Conservation (phyloP, 2,329 filamentous ascomycete genomes). For the Trichophyton mentagrophytes region DNA sequence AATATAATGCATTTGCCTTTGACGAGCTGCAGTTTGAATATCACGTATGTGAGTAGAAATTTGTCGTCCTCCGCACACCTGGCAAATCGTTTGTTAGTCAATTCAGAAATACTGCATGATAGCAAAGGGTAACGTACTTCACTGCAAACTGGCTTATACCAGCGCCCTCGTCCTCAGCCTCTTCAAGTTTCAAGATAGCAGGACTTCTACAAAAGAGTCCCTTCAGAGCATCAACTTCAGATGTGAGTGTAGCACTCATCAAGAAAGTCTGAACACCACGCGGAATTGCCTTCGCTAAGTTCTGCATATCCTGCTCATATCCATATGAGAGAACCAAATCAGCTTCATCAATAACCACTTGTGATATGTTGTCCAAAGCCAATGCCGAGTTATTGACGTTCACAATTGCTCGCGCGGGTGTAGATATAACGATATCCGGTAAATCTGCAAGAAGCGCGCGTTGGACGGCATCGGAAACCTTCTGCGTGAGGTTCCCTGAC, state of each 20-base stretch:
- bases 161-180: conserved; percentile 62
- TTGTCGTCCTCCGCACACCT: conserved; percentile 94
- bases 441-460: conserved; percentile 70
- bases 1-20: conserved; percentile 84
- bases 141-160: conserved; percentile 79
- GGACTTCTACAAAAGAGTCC: conserved; percentile 74
- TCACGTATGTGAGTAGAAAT: conserved; percentile 81
- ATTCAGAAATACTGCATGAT: conserved; percentile 10
- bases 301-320: conserved; percentile 79
- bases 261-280: conserved; percentile 80
- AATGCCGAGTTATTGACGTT: conserved; percentile 64
- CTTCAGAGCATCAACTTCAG: conserved; percentile 76
- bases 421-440: conserved; percentile 83
- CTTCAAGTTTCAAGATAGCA: conserved; percentile 66
- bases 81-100: conserved; percentile 8
- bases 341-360: conserved; percentile 85
- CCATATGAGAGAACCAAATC: conserved; percentile 89
- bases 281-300: conserved; percentile 63
- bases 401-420: conserved; percentile 68
- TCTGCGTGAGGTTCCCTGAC: conserved; percentile 76
- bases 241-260: conserved; percentile 84
- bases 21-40: conserved; percentile 87
- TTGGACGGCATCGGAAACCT: conserved; percentile 79
- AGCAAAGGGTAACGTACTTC: conserved; percentile 40
- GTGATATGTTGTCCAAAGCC: conserved; percentile 55